These are phyloP conservation scores for Pythium dissotocum DNA, from an alignment of 352 stramenopile genomes.

Conservation along the genomic window DNA sequence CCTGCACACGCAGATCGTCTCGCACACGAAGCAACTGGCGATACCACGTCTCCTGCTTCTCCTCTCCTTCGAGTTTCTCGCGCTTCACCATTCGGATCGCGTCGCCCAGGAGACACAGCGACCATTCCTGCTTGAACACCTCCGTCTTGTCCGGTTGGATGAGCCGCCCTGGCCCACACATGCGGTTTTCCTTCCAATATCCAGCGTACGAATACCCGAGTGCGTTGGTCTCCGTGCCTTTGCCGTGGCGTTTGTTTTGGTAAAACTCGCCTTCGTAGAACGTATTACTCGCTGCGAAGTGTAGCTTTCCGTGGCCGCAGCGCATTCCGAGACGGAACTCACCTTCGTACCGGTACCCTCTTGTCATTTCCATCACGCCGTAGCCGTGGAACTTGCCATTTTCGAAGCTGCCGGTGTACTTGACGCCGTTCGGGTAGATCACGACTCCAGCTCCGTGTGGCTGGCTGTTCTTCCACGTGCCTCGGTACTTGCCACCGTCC, in stretches of 20 bases:
- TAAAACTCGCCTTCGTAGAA: conserved; percentile 73
- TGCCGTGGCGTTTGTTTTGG: conserved; percentile 56
- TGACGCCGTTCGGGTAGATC: conserved; percentile 69
- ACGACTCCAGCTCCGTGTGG: conserved; percentile 49
- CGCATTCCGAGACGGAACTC: conserved; percentile 50
- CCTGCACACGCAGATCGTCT: conserved; percentile 61
- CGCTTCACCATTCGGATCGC: conserved; percentile 52
- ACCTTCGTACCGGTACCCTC: conserved; percentile 59
- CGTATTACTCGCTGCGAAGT: conserved; percentile 42
- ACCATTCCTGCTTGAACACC: conserved; percentile 55
- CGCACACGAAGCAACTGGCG: conserved; percentile 60
- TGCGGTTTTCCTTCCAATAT: conserved; percentile 54
- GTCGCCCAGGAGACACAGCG: conserved; percentile 59
- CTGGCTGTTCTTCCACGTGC: conserved; percentile 46
- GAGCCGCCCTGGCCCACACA: conserved; percentile 51
- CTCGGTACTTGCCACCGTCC: conserved; percentile 67
- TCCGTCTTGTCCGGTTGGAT: conserved; percentile 45
- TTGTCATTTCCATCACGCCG: conserved; percentile 56
- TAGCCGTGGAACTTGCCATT: conserved; percentile 64
- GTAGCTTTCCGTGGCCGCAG: conserved; percentile 47
- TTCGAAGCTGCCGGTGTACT: conserved; percentile 61
- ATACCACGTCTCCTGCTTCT: conserved; percentile 48
- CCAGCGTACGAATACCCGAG: conserved; percentile 63
- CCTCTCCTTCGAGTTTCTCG: conserved; percentile 27
- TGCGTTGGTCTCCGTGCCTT: conserved; percentile 59